Evolutionary conservation across 805 yeast genomes (phyloP), one percentile per base, ranked within the genome.

Genomic region (Suhomyces prunicola): DNA sequence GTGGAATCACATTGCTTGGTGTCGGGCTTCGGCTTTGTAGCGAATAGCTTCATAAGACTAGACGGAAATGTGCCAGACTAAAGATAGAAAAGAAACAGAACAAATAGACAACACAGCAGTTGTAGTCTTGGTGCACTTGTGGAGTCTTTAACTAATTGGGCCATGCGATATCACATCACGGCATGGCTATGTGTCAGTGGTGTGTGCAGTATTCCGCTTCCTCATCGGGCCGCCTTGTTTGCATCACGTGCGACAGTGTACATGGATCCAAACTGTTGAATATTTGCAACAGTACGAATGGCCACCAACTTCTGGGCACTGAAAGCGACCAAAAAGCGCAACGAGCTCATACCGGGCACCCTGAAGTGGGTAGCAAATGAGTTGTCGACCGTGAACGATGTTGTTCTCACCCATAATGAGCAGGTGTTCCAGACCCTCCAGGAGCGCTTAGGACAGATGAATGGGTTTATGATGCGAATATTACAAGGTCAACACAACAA

Each of bases 331-430:
- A 62, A 62, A 51, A 63, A 62, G 52, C 54, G 56, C 23, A 54
- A 59, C 39, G 67, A 63, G 31, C 56, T 65, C n/a, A 70, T 77
- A 5, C 83, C 83, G 1, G 87, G 85, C 6, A 68, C 84, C 2
- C 77, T 82, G 10, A 76, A 70, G 55, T 82, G 84, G 83, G 69
- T 80, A 47, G 70, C 79, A 33, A 65, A 65, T 48, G 83, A 81
- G 58, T 65, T 78, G 62, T 61, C 64, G 51, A 67, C 71, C 13
- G 70, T 74, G 29, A 70, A 70, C 55, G 70, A 68, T 44, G 66
- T 71, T 50, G 74, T 79, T 57, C 57, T 63, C 9, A 62, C 67
- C 22, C 70, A 71, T 52, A 61, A 71, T 12, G 80, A 74, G 51
- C 73, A 70, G 40, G 65, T 79, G 45, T 73, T 77, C 13, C 67